Evolutionary conservation across 768 basidiomycete species (phyloP), one percentile per base, ranked within the genome.

Genomic region (Auriscalpium orientale): DNA sequence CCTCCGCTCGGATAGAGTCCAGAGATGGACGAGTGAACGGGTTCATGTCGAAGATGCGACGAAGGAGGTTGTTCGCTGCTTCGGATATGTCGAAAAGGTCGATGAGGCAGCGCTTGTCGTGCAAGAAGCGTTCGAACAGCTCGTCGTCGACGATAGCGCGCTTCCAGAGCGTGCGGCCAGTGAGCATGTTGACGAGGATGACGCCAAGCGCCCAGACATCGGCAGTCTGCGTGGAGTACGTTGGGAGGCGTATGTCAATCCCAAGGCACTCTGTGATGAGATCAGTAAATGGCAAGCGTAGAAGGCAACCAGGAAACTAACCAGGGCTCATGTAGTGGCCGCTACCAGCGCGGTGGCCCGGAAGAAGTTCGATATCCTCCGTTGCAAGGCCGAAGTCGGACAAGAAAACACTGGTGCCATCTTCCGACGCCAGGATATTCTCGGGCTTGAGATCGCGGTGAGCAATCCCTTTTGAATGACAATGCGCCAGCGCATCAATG

Each of bases 1-100:
- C 75, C 53, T 78, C 78, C 50, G 67, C 59, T 28, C 85, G 79
- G 5, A 94, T 74, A 6, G 83, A 78, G 7, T 74, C 68, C 44
- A 95, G 72, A n/a, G 80, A 73, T 51, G 87, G 82, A 34, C 91
- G 84, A 22, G 67, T 63, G 2, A 70, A 56, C 4, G 89, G 84
- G 64, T 89, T 81, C 51, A 84, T 68, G n/a, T 74, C 69, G 72
- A 94, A 92, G 57, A 91, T 72, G 36, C 69, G 69, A 50, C 74
- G 71, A 54, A 83, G 72, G 56, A 82, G 71, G 9, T 68, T 65
- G 65, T 77, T 73, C 51, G 75, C 70, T 36, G 68, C 69, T 18
- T 65, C 57, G 6, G 81, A 81, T 9, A 56, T 18, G 10, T 49
- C 49, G 15, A 59, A 46, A 13, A 35, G 8, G 16, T 56, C 36